These are phyloP conservation scores for Metschnikowia peoriensis DNA, from an alignment of 805 yeast species.

Conservation along the genomic window DNA sequence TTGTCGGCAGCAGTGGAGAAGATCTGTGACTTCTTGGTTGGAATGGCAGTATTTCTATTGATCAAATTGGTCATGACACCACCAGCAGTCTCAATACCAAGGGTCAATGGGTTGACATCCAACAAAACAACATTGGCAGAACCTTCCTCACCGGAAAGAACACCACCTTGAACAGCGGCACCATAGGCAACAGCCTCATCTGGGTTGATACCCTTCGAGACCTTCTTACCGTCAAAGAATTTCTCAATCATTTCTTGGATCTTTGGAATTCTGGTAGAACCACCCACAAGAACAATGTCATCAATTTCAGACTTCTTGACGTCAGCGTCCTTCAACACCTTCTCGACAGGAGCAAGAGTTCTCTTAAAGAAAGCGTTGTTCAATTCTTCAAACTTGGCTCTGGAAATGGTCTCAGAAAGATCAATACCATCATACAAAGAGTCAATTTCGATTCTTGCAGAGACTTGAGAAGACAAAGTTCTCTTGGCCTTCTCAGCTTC, in stretches of 20 bases:
- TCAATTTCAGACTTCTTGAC: conserved; percentile 21
- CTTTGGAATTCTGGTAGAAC: conserved; percentile 24
- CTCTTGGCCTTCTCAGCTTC: conserved; percentile 25
- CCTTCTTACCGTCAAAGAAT: conserved; percentile 23
- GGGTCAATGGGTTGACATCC: conserved; percentile 25
- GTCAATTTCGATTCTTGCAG: conserved; percentile 21
- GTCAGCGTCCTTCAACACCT: conserved; percentile 21
- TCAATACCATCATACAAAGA: conserved; percentile 22
- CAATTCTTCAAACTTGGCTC: conserved; percentile 23
- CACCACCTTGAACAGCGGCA: conserved; percentile 70
- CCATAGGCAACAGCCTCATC: conserved; percentile 52
- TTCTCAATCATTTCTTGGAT: conserved; percentile 21
- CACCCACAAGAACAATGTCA: conserved; percentile 24
- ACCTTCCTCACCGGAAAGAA: conserved; percentile 23
- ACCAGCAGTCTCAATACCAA: conserved; percentile 24
- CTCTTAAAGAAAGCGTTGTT: conserved; percentile 22
- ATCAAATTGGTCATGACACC: conserved; percentile 24
- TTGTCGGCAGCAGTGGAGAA: conserved; percentile 24
- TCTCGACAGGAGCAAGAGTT: conserved; percentile 23
- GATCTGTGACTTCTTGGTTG: conserved; percentile 23
- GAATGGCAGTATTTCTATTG: conserved; percentile 23
- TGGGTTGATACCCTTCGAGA: conserved; percentile 32
- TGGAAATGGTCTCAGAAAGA: conserved; percentile 22
- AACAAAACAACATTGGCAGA: conserved; percentile 72
- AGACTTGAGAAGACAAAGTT: conserved; percentile 22